These are phyloP conservation scores for Casuarina equisetifolia DNA, from an alignment of 306 rosid species.

Conservation along the genomic window DNA sequence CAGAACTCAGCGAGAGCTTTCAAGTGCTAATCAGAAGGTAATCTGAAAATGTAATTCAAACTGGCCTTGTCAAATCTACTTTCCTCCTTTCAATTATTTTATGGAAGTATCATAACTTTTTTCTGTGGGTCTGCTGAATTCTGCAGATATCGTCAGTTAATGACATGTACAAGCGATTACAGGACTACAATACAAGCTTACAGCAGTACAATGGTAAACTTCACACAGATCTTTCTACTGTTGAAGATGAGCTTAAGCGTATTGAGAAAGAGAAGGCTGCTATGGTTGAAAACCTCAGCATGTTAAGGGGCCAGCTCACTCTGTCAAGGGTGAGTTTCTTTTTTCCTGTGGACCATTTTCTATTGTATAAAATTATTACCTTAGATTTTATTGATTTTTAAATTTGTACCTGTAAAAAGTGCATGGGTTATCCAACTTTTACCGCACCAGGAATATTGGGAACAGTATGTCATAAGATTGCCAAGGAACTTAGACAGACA, in stretches of 20 bases:
- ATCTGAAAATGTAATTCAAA: slow-evolving; percentile 1
- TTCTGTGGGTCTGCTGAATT: slow-evolving; percentile 20
- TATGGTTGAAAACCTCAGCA: slow-evolving; percentile 69
- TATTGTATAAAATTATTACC: neutral
- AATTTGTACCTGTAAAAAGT: neutral
- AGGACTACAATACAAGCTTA: slow-evolving; percentile 90
- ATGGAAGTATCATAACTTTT: slow-evolving; percentile 12
- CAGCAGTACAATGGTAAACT: slow-evolving; percentile 95
- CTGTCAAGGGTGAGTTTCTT: slow-evolving; percentile 70
- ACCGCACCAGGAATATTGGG: neutral
- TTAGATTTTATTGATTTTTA: neutral
- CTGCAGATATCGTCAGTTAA: slow-evolving; percentile 83
- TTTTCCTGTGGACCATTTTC: slow-evolving; percentile 18
- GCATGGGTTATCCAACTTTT: neutral
- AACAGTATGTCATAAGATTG: neutral
- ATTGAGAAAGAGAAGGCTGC: slow-evolving; percentile 84
- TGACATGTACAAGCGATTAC: slow-evolving; percentile 92
- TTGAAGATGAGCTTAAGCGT: slow-evolving; percentile 80
- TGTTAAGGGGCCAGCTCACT: slow-evolving; percentile 80
- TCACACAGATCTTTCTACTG: slow-evolving; percentile 87
- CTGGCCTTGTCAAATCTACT: slow-evolving; percentile 16
- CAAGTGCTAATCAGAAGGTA: slow-evolving; percentile 91
- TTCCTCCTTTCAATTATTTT: neutral
- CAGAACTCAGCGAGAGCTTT: slow-evolving; percentile 81
- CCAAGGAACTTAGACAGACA: neutral